Evolutionary conservation across 345 rosid species (phyloP), one percentile per base, ranked within the genome.

Genomic region (Salix caprea): DNA sequence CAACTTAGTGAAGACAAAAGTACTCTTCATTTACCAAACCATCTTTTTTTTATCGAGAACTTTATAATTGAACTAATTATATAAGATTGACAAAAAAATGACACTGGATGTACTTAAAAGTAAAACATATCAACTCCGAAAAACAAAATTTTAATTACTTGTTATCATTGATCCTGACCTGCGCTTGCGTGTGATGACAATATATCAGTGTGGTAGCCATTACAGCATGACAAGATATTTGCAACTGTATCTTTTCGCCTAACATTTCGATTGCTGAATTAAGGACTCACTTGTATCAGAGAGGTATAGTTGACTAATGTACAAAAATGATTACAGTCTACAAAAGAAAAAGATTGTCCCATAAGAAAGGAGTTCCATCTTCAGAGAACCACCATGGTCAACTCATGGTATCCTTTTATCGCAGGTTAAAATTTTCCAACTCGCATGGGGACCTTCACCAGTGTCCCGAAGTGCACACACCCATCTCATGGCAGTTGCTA

Each of bases 401-500:
- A 40, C 32, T 60, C 70, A 70, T 71, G 80, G 83, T 69, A 82
- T 78, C 10, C 90, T 82, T 81, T 91, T 87, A 32, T 89, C 88
- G 23, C 90, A 89, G 28, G 84, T 84, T 77, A 91, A 80, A 76
- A 89, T 78, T 83, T 81, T 91, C 87, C 85, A 86, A 54, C 90
- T 89, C 65, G 96, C 85, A 62, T 88, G 87, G 1, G 91, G 92
- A 42, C 93, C 92, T 82, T 87, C 90, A 12, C 88, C 83, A 0
- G 86, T 81, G 68, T 88, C 93, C 34, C 76, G 91, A 23, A 88
- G 71, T n/a, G 77, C 66, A 56, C 83, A 15, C 36, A 70, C 78
- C 96, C 92, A 90, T 42, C 91, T 88, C 76, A 83, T 76, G 48
- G 91, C 92, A 34, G 52, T 77, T 64, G 91, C 87, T 42, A 78